phyloP scores from a whole-genome alignment of 257 asterid species.

The Ligustrum vulgare region DNA sequence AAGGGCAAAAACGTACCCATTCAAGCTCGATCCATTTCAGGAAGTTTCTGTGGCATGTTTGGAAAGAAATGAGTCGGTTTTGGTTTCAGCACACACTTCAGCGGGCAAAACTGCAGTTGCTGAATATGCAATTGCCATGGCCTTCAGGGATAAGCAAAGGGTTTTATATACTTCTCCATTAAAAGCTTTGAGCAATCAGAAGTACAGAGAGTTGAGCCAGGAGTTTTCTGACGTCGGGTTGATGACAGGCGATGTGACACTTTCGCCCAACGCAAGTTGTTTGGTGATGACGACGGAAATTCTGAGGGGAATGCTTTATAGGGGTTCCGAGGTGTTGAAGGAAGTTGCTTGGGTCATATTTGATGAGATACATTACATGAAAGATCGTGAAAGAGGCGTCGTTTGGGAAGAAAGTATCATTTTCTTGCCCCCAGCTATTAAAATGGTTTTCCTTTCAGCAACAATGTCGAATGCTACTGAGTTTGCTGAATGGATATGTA shows the following conservation, averaged over 20 bases:
- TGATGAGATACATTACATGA: conserved; percentile 99
- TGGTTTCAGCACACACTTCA: conserved; percentile 97
- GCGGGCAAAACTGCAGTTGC: conserved; percentile 99
- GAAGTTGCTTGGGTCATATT: conserved; percentile 99
- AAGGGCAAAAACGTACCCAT: conserved; percentile 75
- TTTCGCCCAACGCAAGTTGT: conserved; percentile 94
- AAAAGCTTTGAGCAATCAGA: conserved; percentile 93
- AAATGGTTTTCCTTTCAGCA: conserved; percentile 96
- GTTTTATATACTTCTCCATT: conserved; percentile 92
- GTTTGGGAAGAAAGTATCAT: conserved; percentile 99
- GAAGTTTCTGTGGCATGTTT: conserved; percentile 87
- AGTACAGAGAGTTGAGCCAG: conserved; percentile 87
- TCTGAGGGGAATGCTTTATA: conserved; percentile 89
- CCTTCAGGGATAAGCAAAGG: conserved; percentile 87
- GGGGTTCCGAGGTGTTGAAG: conserved; percentile 97
- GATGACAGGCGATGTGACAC: conserved; percentile 43
- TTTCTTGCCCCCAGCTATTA: conserved; percentile 93
- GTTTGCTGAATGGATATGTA: conserved; percentile 97
- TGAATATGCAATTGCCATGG: conserved; percentile 96
- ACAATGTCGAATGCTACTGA: conserved; percentile 99
- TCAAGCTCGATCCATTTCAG: conserved; percentile 89
- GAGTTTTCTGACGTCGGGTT: conserved; percentile 82
- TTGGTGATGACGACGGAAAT: conserved; percentile 98
- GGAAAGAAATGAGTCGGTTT: conserved; percentile 83
- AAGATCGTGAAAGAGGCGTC: conserved; percentile 97